Evolutionary conservation across 2,329 filamentous ascomycete genomes (phyloP).

Genomic region (Diaporthe sp.): DNA sequence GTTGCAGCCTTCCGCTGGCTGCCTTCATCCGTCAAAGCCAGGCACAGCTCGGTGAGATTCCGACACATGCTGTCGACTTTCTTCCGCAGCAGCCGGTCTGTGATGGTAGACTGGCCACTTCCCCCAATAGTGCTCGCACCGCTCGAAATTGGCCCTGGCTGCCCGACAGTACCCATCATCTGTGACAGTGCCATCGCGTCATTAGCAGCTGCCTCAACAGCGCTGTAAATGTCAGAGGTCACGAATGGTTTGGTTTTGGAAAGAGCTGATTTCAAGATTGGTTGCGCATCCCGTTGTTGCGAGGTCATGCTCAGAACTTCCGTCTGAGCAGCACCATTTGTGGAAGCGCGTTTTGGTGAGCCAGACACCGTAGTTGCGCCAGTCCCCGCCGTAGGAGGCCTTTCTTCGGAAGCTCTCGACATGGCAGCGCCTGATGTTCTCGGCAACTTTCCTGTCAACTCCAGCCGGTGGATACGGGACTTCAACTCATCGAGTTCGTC

Average conservation of each 20-base stretch:
- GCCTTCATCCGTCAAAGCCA: constrained; percentile 78
- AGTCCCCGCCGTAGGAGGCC: constrained; percentile 90
- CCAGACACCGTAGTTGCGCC: constrained; percentile 90
- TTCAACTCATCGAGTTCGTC: constrained; percentile 97
- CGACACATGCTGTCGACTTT: constrained; percentile 95
- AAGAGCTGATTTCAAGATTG: constrained; percentile 83
- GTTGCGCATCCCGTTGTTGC: constrained; percentile 71
- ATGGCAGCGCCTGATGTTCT: constrained; percentile 84
- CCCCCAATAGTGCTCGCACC: constrained; percentile 71
- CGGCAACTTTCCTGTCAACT: constrained; percentile 88
- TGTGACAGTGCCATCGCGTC: constrained; percentile 84
- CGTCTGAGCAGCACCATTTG: constrained; percentile 56
- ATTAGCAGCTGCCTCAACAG: constrained; percentile 82
- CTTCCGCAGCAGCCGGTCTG: constrained; percentile 86
- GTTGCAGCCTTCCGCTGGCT: constrained; percentile 46
- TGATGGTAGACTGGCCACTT: constrained; percentile 57
- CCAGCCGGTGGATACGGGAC: constrained; percentile 88
- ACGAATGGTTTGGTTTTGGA: constrained; percentile 79
- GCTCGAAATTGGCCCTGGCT: constrained; percentile 75
- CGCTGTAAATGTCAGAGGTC: constrained; percentile 76
- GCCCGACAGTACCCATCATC: constrained; percentile 79
- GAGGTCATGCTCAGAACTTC: constrained; percentile 50
- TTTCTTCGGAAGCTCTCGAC: constrained; percentile 78
- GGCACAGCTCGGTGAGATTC: constrained; percentile 89
- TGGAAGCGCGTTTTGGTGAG: constrained; percentile 80